Evolutionary conservation across 495 filamentous ascomycete species (phyloP).

Genomic region (Aspergillus coremiiformis): DNA sequence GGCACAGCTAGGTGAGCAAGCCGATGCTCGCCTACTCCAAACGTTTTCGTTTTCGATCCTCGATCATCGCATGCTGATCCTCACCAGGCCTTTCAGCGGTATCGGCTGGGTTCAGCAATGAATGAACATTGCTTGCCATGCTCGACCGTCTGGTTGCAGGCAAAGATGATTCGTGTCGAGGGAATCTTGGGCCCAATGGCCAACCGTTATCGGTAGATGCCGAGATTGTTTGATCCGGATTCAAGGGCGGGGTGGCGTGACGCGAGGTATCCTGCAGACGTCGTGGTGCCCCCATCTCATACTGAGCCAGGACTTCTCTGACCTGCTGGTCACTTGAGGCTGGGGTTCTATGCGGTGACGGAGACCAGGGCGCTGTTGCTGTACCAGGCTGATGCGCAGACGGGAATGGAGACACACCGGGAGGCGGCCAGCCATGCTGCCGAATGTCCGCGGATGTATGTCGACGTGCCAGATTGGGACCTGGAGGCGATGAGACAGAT

Average conservation of each 20-base stretch:
- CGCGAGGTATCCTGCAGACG: slow-evolving; percentile 52
- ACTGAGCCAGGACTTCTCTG: slow-evolving; percentile 72
- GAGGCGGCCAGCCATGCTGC: slow-evolving; percentile 73
- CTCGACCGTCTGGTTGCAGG: slow-evolving; percentile 65
- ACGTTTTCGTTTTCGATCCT: slow-evolving; percentile 77
- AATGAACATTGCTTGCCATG: slow-evolving; percentile 72
- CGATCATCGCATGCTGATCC: slow-evolving; percentile 48
- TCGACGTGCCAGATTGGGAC: slow-evolving; percentile 64
- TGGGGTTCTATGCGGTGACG: slow-evolving; percentile 66
- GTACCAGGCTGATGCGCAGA: slow-evolving; percentile 20
- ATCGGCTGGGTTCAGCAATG: slow-evolving; percentile 77
- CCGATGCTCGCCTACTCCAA: slow-evolving; percentile 41
- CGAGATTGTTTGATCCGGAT: slow-evolving; percentile 44
- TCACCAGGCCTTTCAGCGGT: slow-evolving; percentile 66
- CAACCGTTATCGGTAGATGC: slow-evolving; percentile 51
- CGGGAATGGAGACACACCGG: slow-evolving; percentile 59
- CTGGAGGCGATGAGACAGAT: slow-evolving; percentile 64
- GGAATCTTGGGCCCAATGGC: slow-evolving; percentile 41
- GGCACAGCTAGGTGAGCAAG: background rate
- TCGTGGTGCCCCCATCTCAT: slow-evolving; percentile 63
- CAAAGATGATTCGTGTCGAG: slow-evolving; percentile 39
- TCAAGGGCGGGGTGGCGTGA: slow-evolving; percentile 62
- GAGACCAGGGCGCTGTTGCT: slow-evolving; percentile 72
- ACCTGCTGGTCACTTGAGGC: slow-evolving; percentile 69
- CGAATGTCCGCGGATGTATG: slow-evolving; percentile 97